A percentile compares a stretch with the other conserved stretches of the same genome.
Conservation (phyloP, 352 stramenopile species). For the Globisporangium mamillatum region DNA sequence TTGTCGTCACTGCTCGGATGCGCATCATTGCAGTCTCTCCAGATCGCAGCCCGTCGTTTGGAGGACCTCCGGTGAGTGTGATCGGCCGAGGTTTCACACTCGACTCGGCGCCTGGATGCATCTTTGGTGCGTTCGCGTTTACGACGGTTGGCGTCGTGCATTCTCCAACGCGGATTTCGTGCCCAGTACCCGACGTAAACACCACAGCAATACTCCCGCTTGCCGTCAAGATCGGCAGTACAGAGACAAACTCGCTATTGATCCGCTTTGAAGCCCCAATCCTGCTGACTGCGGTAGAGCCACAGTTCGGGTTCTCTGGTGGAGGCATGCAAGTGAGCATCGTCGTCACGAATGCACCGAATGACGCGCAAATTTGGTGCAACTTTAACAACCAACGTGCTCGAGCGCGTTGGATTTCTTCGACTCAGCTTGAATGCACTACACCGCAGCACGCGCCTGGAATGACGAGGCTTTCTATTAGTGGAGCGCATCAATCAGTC, state of each 20-base stretch:
- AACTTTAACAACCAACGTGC: constrained; percentile 25
- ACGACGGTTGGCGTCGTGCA: constrained; percentile 11
- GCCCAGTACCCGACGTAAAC: constrained; percentile 22
- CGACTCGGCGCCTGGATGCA: constrained; percentile 16
- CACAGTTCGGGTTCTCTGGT: constrained; percentile 30
- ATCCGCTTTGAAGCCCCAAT: constrained; percentile 31
- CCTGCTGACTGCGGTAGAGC: constrained; percentile 13
- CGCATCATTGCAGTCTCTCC: constrained; percentile 26
- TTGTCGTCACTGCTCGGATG: constrained; percentile 21
- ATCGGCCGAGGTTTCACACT: constrained; percentile 24
- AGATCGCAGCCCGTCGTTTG: constrained; percentile 17
- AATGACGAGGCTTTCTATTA: constrained; percentile 18
- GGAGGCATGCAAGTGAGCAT: constrained; percentile 27
- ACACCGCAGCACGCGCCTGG: constrained; percentile 25
- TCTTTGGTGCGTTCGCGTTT: constrained; percentile 20
- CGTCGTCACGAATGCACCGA: constrained; percentile 15
- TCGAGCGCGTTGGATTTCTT: constrained; percentile 18
- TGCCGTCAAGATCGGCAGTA: constrained; percentile 13
- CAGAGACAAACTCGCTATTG: constrained; percentile 32
- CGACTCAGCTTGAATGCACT: constrained; percentile 21
- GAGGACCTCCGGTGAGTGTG: constrained; percentile 23
- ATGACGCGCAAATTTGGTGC: constrained; percentile 19
- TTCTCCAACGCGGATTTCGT: constrained; percentile 9
- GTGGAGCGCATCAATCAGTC: constrained; percentile 12
- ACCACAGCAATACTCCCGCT: constrained; percentile 19